Evolutionary conservation across 1,284 basidiomycete genomes (phyloP).

Genomic region (Fistulinella cinereoalba): DNA sequence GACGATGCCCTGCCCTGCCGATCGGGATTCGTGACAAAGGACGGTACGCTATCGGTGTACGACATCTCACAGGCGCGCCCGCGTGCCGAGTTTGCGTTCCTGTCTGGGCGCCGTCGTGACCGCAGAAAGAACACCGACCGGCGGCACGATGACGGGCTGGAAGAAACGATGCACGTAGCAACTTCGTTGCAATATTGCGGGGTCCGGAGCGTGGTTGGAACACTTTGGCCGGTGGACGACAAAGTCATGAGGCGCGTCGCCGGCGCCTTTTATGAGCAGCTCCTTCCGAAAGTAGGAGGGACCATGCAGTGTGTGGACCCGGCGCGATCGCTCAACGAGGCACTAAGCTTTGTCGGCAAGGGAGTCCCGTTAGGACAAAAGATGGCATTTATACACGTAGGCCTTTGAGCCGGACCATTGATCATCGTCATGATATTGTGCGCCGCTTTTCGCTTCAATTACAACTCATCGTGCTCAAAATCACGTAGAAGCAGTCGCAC

Average conservation of each 20-base stretch:
- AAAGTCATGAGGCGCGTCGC: conserved; percentile 15
- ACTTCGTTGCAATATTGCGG: conserved; percentile 23
- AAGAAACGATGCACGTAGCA: conserved; percentile 20
- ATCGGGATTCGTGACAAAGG: conserved; percentile 26
- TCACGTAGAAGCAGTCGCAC: no score
- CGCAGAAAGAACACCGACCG: background rate
- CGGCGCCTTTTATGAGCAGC: conserved; percentile 22
- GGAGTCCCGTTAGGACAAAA: conserved; percentile 20
- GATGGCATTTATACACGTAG: conserved; percentile 30
- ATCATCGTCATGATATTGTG: background rate
- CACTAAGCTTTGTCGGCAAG: conserved; percentile 9
- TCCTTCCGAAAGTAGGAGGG: conserved; percentile 10
- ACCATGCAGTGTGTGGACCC: conserved; percentile 12
- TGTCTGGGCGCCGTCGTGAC: conserved; percentile 30
- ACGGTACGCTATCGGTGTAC: conserved; percentile 22
- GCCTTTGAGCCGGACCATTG: conserved; percentile 11
- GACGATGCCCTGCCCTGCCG: conserved; percentile 19
- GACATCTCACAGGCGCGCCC: conserved; percentile 29
- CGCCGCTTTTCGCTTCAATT: no score
- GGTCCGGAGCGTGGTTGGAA: conserved; percentile 22
- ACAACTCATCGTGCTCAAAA: no score
- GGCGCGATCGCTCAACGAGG: conserved; percentile 20
- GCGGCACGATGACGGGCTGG: conserved; percentile 5
- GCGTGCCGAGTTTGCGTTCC: conserved; percentile 35
- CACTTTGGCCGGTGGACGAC: conserved; percentile 22